Evolutionary conservation across 2,329 filamentous ascomycete species (phyloP), one percentile per base, ranked within the genome.

Genomic region (Colletotrichum trifolii): DNA sequence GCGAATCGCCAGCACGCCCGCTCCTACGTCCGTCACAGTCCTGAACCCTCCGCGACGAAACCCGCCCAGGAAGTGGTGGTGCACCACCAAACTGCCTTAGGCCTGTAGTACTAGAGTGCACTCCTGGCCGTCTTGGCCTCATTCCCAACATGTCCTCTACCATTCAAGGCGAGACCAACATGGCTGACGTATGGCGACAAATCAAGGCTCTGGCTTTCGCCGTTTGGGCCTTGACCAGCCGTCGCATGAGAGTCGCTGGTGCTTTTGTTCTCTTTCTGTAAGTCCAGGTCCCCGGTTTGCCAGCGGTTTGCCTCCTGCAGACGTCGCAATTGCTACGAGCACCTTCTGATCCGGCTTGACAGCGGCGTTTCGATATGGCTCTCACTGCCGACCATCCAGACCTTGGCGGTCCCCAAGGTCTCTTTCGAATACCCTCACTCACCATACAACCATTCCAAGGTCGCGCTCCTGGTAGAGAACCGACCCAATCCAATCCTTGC

Each of bases 381-480:
- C 40, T 71, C 71, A 8, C 49, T 67, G 40, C 67, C 70, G 11
- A 63, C 67, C 10, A 60, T 73, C 47, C 56, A 69, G 45, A 67
- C 64, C 13, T 59, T 73, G 66, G 61, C 50, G 53, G 69, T 75
- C 17, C 75, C 76, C 6, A 68, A 68, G 35, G 68, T 77, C 55
- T 69, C 68, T 9, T 67, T 81, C 53, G 73, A 78, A 56, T 79
- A 79, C 68, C 64, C 67, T 45, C 65, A 73, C 17, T 74, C 77
- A 35, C 75, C 74, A 10, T 82, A 77, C 74, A 84, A 86, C 70
- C 75, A 77, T 54, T 81, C 78, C 67, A 86, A 87, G 71, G 78
- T 87, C 42, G 85, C 84, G 38, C 79, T 88, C 10, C 77, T 88
- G 17, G 81, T 88, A 65, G 85, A 87, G 71, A 82, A 82, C 73